Evolutionary conservation across 805 yeast genomes (phyloP), one percentile per base, ranked within the genome.

Genomic region (Metschnikowia koreensis): DNA sequence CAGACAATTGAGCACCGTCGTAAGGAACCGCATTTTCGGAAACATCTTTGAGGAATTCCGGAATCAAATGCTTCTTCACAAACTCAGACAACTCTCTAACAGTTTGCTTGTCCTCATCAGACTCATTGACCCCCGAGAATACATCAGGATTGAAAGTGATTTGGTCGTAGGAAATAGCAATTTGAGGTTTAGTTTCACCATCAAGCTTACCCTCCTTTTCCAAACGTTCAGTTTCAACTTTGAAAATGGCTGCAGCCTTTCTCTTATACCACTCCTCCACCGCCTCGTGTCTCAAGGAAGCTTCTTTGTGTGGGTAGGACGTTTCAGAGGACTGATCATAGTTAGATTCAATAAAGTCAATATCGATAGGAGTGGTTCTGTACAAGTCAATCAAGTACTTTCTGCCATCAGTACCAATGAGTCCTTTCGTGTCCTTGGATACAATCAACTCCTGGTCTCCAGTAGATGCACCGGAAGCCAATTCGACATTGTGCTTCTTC

Each of bases 221-320:
- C 51, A 73, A 73, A 29, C 55, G 50, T 51, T 81, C 83, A 41
- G 83, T 73, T 60, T 81, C 82, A 1, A 64, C 70, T 53, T 77
- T 77, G 55, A 83, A 66, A 44, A 75, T 74, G 17, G 72, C 74
- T 13, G 87, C 80, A 2, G 87, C 79, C 64, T 85, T 82, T 53
- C 82, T 69, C 63, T 81, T 81, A 86, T 94, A 89, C 97, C 97
- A 93, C 60, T 84, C 89, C 59, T 85, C 93, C 44, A 93, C 82
- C 15, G 97, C 94, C 71, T 93, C 98, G 57, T 83, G 84, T 71
- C 98, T 84, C 42, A 93, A 63, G 27, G 87, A 80, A 12, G 87
- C 77, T 69, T 90, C 89, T 57, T 82, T 81, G 65, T 90, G 97
- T 15, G 97, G 97, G 65, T 91, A 92, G 10, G 82, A 75, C n/a